These are phyloP conservation scores for Arctium minus DNA, from an alignment of 129 eudicot genomes.

Conservation along the genomic window DNA sequence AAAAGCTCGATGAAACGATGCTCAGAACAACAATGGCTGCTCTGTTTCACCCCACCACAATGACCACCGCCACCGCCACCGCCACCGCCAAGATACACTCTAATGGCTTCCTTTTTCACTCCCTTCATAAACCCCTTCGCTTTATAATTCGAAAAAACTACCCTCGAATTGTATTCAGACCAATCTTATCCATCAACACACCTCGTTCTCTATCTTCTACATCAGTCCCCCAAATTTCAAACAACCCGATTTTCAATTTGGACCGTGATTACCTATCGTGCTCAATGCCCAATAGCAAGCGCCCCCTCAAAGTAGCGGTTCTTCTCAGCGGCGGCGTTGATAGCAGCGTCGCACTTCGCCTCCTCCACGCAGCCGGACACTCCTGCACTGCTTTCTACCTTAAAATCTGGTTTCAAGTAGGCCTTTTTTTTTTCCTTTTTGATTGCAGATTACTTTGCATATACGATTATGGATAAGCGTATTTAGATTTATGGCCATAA, in stretches of 20 bases:
- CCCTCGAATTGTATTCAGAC: background rate
- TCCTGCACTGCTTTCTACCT: conserved; percentile 95
- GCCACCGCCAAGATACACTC: conserved; percentile 13
- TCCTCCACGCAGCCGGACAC: conserved; percentile 91
- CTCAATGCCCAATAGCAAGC: conserved; percentile 51
- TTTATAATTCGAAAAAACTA: conserved; percentile 1
- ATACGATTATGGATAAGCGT: background rate
- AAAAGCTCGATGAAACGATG: conserved; percentile 14
- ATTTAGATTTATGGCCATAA: background rate
- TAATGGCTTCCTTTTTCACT: background rate
- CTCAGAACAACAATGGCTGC: conserved; percentile 31
- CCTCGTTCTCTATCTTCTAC: conserved; percentile 22
- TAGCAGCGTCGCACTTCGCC: conserved; percentile 93
- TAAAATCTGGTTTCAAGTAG: conserved; percentile 93
- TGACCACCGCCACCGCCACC: background rate
- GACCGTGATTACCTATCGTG: conserved; percentile 59
- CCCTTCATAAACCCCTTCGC: background rate
- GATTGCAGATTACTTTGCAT: background rate
- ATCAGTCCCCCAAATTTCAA: conserved; percentile 1
- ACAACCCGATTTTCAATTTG: conserved; percentile 1
- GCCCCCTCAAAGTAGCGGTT: conserved; percentile 68
- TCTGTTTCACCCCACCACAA: conserved; percentile 26
- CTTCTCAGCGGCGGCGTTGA: conserved; percentile 95
- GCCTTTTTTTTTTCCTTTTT: background rate
- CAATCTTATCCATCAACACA: conserved; percentile 9